A percentile compares a stretch with the other conserved stretches of the same genome.
Conservation (phyloP, 2,329 filamentous ascomycete species). For the Podosphaera xanthii region DNA sequence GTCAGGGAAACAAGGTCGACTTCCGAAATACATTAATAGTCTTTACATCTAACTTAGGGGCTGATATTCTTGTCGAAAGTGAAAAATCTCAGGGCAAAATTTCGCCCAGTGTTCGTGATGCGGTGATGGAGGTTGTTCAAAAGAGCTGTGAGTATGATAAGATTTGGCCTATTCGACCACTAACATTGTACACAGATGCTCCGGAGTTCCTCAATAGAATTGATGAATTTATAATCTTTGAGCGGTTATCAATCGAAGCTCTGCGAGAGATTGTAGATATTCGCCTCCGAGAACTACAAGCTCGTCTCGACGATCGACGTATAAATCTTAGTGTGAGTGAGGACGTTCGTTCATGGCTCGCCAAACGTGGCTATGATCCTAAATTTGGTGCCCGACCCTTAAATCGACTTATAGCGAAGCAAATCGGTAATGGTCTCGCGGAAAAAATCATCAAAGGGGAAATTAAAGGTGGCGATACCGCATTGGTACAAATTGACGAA, state of each 20-base stretch:
- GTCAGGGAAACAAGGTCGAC: constrained; percentile 89
- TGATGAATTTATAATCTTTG: constrained; percentile 93
- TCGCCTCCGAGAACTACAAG: constrained; percentile 62
- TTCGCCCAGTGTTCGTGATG: constrained; percentile 45
- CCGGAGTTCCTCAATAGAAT: constrained; percentile 94
- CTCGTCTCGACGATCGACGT: constrained; percentile 60
- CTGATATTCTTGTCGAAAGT: constrained; percentile 66
- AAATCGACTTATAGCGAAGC: constrained; percentile 71
- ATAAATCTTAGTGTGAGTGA: constrained; percentile 52
- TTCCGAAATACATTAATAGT: constrained; percentile 95
- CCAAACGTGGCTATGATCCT: constrained; percentile 73
- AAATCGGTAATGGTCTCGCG: constrained; percentile 73
- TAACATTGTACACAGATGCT: constrained; percentile 24
- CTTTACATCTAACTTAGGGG: constrained; percentile 83
- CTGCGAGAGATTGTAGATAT: constrained; percentile 89
- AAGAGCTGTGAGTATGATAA: constrained; percentile 20
- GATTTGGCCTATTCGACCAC: not conserved
- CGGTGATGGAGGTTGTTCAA: constrained; percentile 75
- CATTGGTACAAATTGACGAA: constrained; percentile 43
- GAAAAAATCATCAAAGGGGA: constrained; percentile 80
- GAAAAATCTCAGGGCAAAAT: constrained; percentile 44
- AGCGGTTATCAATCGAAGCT: constrained; percentile 54
- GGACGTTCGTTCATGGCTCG: constrained; percentile 65
- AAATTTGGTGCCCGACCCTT: constrained; percentile 77
- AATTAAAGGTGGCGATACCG: constrained; percentile 52